Base-by-base conservation (phyloP, 768 basidiomycete genomes). In the Rickenella mellea region DNA sequence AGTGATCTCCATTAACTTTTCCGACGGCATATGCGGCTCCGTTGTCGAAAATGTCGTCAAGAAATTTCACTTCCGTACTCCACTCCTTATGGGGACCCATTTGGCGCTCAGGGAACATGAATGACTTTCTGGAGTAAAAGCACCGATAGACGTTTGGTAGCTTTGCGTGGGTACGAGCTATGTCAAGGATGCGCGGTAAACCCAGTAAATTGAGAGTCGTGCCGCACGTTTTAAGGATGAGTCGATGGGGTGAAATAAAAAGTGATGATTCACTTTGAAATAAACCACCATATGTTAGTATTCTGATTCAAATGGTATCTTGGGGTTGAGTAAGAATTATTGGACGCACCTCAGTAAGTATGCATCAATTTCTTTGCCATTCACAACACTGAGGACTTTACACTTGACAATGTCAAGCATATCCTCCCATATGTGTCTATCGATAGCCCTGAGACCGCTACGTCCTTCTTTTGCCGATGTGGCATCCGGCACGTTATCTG, bases 51-150 rank as follows among this genome's bases (percentile, higher is more conserved):
- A 93, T 80, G 47, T 76, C 76, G 57, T 99, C 94, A 39, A 99
- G 71, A 57, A 80, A 98, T 44, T 80, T 76, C 54, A 98, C 85
- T 65, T 99, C 96, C 43, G 86, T 75, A 45, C 78, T 78, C 96
- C 96, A 99, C 54, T 91, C 87, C 43, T 78, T 71, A 64, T 99
- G 96, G 12, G 92, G 93, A 3, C 91, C 93, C 17, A 68, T 67
- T 58, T 99, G 96, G 19, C 87, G 79, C 60, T 99, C 96, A 6
- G 96, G 96, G 63, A 97, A 99, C 86, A 98, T 97, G 76, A 98
- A 99, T 6, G 86, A 84, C 65, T 98, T 99, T 52, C 94, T 82
- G 30, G 92, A 96, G 67, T 98, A 99, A 70, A 98, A 99, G 63
- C 87, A 91, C 47, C 90, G 78, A 61, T 90, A 77, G 25, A 97